Evolutionary conservation across 2,329 filamentous ascomycete species (phyloP).

Genomic region (Dactylellina leptospora): DNA sequence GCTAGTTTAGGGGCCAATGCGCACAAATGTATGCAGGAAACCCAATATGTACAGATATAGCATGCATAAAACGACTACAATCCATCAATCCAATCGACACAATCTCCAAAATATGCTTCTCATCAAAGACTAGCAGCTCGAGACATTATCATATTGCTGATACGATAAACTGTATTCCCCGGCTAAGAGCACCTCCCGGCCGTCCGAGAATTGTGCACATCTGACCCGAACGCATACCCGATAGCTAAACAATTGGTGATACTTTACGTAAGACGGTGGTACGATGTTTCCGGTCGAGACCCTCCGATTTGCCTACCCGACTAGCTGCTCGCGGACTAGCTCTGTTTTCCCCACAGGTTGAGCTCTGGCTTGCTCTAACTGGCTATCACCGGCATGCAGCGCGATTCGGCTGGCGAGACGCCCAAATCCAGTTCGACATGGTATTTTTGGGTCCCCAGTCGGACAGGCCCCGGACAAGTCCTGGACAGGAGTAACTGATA

Average conservation of each 20-base stretch:
- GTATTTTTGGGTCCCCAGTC: conserved; percentile 6
- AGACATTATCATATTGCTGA: too few species aligned
- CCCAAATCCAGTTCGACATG: conserved; percentile 11
- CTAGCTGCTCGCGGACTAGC: conserved; percentile 41
- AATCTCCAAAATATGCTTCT: too few species aligned
- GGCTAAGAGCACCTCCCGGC: neutral
- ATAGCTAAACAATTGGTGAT: conserved; percentile 8
- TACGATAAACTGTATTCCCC: too few species aligned
- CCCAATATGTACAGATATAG: neutral
- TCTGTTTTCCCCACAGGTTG: conserved; percentile 39
- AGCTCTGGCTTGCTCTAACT: conserved; percentile 44
- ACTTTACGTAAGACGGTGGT: conserved; percentile 49
- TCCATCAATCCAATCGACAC: too few species aligned
- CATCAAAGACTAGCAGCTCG: too few species aligned
- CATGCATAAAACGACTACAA: too few species aligned
- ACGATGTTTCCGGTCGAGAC: conserved; percentile 29
- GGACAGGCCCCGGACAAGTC: conserved; percentile 37
- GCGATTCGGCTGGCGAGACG: conserved; percentile 45
- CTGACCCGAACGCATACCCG: neutral
- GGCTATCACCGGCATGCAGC: conserved; percentile 45
- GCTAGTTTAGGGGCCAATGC: neutral
- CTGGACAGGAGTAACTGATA: neutral
- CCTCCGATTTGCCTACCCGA: conserved; percentile 7
- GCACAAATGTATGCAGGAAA: too few species aligned
- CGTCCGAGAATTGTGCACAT: conserved; percentile 2